Evolutionary conservation across 495 filamentous ascomycete genomes (phyloP), one percentile per base, ranked within the genome.

Genomic region (Rhypophila decipiens): DNA sequence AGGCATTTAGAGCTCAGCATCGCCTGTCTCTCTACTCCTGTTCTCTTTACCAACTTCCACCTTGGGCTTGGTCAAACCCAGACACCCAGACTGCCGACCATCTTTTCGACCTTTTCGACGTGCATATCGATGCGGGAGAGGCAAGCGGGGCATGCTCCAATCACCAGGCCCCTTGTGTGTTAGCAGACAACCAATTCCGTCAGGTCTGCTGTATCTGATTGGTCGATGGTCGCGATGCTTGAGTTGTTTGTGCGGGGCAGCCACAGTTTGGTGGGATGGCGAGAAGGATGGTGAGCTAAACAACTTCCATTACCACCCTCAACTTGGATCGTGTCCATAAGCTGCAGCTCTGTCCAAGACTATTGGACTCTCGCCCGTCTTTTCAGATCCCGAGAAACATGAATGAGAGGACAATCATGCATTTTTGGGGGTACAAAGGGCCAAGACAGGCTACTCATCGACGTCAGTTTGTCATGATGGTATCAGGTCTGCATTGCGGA

Each of bases 201-300:
- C 51, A 53, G 41, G 27, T 37, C 21, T 33, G 24, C 36, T 5
- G 8, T 3, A 12, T 3, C 11, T 53, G 46, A 53, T 53, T 53
- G 46, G 51, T 24, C 23, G 3, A 13, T 31, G 22, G 35, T 3
- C 35, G 21, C 40, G 24, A 11, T 19, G 24, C 23, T 35, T 45
- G 51, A 23, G 46, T 29, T 45, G 46, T 34, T 42, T 49, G 24
- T 53, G 51, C 46, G 51, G 51, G 51, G 51, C 41, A 44, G 37
- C 24, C 22, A 42, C 47, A 44, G 21, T 24, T 23, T 33, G 38
- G 15, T 42, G 39, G 39, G 19, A 36, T 19, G 46, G 20, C n/a
- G 13, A 36, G 22, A 17, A 35, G 27, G 27, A 13, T 31, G 27
- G 27, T 31, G 19, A 15, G 9, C n/a, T 17, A 20, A 46, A 15